Percentiles rank a stretch among this genome's conserved stretches.
These are phyloP conservation scores for Leccinum subgranulosum DNA, from an alignment of 768 basidiomycete species.

Conservation along the genomic window DNA sequence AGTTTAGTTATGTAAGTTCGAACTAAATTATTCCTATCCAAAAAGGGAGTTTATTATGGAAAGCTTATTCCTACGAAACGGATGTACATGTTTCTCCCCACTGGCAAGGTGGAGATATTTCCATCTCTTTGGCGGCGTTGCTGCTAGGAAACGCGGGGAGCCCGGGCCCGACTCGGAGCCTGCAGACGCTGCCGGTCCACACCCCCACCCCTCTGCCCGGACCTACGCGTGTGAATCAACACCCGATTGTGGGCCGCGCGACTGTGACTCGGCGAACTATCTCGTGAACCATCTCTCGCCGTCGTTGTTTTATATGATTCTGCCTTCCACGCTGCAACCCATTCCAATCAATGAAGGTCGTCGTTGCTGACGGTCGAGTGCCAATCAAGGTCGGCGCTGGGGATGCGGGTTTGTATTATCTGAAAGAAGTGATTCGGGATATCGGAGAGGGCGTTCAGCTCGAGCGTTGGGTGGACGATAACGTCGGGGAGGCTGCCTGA, in stretches of 20 bases:
- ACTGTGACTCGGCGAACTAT: conserved; percentile 89
- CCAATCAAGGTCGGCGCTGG: conserved; percentile 84
- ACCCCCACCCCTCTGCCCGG: conserved; percentile 18
- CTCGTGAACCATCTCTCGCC: conserved; percentile 96
- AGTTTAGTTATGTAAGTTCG: too few species aligned
- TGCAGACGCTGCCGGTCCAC: conserved; percentile 20
- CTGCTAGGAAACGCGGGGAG: conserved; percentile 69
- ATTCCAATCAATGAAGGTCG: conserved; percentile 51
- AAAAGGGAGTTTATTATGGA: too few species aligned
- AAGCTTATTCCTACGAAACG: too few species aligned
- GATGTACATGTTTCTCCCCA: conserved; percentile 15
- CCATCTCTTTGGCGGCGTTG: conserved; percentile 81
- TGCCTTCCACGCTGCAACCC: conserved; percentile 75
- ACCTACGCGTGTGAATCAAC: conserved; percentile 50
- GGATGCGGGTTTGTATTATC: conserved; percentile 88
- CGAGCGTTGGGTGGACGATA: conserved; percentile 98
- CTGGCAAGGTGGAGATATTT: conserved; percentile 37
- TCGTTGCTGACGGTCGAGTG: conserved; percentile 56
- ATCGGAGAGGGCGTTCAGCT: conserved; percentile 67
- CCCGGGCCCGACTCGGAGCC: conserved; percentile 41
- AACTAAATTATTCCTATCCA: too few species aligned
- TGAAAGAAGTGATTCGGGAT: conserved; percentile 64
- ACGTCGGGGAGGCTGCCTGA: conserved; percentile 64
- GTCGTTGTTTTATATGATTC: conserved; percentile 83
- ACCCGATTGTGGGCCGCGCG: conserved; percentile 51